Conservation (phyloP, 805 yeast genomes). For the Lachancea sp. region DNA sequence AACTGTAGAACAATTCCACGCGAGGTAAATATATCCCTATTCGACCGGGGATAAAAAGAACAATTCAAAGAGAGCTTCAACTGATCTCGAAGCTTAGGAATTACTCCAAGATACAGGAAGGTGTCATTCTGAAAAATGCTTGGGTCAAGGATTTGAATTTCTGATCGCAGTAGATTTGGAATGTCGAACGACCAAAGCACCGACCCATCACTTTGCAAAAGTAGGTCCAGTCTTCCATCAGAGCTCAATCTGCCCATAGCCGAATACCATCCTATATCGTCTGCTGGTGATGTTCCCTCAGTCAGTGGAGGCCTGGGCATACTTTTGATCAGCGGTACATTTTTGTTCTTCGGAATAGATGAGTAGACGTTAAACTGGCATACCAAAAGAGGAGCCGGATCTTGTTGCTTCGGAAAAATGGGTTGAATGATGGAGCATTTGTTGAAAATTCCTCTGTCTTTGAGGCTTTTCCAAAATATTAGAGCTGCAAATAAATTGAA, state of each 20-base stretch:
- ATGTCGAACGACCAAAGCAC: constrained; percentile 54
- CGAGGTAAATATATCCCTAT: constrained; percentile 27
- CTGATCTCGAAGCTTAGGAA: constrained; percentile 45
- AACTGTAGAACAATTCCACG: constrained; percentile 44
- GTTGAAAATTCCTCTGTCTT: constrained; percentile 46
- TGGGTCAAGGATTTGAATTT: constrained; percentile 56
- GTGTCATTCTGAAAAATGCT: constrained; percentile 56
- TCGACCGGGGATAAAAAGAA: constrained; percentile 9
- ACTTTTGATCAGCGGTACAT: constrained; percentile 8
- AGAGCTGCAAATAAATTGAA: constrained; percentile 40
- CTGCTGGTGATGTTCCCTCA: constrained; percentile 27
- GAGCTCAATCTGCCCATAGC: constrained; percentile 66
- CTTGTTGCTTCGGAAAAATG: constrained; percentile 13
- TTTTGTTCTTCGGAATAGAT: constrained; percentile 39
- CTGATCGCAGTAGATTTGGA: constrained; percentile 46
- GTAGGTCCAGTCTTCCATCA: constrained; percentile 53
- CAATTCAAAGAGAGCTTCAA: constrained; percentile 9
- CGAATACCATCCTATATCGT: constrained; percentile 54
- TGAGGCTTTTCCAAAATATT: constrained; percentile 52
- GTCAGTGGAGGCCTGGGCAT: constrained; percentile 9
- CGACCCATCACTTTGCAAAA: constrained; percentile 59
- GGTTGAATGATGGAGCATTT: constrained; percentile 40
- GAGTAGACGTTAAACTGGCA: constrained; percentile 64
- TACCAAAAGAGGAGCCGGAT: constrained; percentile 40
- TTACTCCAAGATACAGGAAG: constrained; percentile 50